A percentile compares a stretch with the other conserved stretches of the same genome.
These are phyloP conservation scores for Moniliella sp. DNA, from an alignment of 1,284 basidiomycete species.

Conservation along the genomic window DNA sequence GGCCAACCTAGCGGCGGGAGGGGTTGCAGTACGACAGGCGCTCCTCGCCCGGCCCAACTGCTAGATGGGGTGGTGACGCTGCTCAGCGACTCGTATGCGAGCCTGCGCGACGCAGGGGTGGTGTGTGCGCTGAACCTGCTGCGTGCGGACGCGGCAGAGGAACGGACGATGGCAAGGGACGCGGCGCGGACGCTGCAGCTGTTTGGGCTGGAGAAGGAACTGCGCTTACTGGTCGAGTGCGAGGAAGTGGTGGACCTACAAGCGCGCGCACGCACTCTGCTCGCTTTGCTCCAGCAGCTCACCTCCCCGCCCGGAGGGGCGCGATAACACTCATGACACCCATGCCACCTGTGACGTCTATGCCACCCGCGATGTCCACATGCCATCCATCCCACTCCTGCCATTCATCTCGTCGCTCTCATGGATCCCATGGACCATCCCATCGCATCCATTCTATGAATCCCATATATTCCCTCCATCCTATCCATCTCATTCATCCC, in stretches of 20 bases:
- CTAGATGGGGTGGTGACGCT: slow-evolving; percentile 8
- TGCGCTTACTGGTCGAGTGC: slow-evolving; percentile 5
- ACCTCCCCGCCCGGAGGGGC: too few relatives aligned
- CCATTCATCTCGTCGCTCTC: too few relatives aligned
- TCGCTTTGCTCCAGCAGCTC: too few relatives aligned
- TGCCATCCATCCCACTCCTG: too few relatives aligned
- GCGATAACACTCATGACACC: too few relatives aligned
- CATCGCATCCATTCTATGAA: too few relatives aligned
- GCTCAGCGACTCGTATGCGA: not conserved
- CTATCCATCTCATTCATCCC: too few relatives aligned
- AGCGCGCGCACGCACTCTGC: slow-evolving; percentile 7
- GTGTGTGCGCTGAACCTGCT: slow-evolving; percentile 1
- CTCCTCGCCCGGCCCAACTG: slow-evolving; percentile 13
- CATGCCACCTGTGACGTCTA: too few relatives aligned
- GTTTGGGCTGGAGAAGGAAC: slow-evolving; percentile 8
- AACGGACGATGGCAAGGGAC: not conserved
- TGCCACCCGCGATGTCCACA: too few relatives aligned
- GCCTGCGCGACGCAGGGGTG: not conserved
- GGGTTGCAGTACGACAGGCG: slow-evolving; percentile 6
- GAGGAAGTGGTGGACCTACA: slow-evolving; percentile 10
- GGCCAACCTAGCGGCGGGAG: slow-evolving; percentile 23
- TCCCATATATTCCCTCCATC: too few relatives aligned
- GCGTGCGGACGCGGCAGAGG: not conserved
- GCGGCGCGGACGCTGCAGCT: slow-evolving; percentile 5
- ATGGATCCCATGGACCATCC: too few relatives aligned